These are phyloP conservation scores for Arachis hypogaea DNA, from an alignment of 306 rosid species.

Conservation along the genomic window DNA sequence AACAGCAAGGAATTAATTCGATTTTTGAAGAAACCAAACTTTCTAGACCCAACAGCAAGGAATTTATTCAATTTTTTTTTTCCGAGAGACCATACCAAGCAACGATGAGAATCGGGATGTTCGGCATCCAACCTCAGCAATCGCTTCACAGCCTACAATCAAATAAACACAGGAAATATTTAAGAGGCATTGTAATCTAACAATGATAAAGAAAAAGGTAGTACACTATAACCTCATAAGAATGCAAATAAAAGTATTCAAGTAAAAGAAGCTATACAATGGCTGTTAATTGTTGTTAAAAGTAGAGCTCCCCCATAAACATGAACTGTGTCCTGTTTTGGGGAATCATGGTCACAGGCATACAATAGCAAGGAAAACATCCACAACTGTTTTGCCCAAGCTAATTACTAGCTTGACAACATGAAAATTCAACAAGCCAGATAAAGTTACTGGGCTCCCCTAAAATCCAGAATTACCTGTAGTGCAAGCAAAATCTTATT, in stretches of 20 bases:
- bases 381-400: not conserved
- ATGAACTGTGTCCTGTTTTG: not conserved
- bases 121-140: conserved; percentile 84
- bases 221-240: conserved; percentile 11
- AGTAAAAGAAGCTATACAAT: not conserved
- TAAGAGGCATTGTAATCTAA: conserved; percentile 7
- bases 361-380: conserved; percentile 9
- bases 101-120: conserved; percentile 93
- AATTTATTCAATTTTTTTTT: conserved; percentile 1
- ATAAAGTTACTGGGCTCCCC: conserved; percentile 19
- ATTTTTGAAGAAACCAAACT: conserved; percentile 2
- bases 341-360: not conserved
- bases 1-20: conserved; percentile 25
- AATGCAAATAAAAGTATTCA: conserved; percentile 32
- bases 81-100: conserved; percentile 64
- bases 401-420: conserved; percentile 6
- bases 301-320: not conserved
- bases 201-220: not conserved
- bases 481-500: conserved; percentile 87
- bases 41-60: conserved; percentile 22
- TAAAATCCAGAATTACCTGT: conserved; percentile 57
- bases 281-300: conserved; percentile 11
- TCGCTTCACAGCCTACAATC: conserved; percentile 83
- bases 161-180: conserved; percentile 25
- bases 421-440: not conserved